These are phyloP conservation scores for Syzygium syzygioides DNA, from an alignment of 441 rosid genomes.

Conservation along the genomic window DNA sequence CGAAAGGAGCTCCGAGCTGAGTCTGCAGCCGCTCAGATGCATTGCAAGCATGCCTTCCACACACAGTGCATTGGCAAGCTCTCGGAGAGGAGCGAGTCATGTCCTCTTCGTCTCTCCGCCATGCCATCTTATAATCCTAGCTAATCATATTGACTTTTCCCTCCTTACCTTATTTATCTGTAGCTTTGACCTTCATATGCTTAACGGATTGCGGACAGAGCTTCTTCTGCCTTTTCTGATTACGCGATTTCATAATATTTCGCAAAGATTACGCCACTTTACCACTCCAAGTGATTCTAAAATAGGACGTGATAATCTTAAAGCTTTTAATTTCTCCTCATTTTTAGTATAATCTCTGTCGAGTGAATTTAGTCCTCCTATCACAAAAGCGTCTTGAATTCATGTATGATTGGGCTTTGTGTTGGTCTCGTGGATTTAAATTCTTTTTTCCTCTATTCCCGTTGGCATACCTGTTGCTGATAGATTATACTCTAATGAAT, in stretches of 20 bases:
- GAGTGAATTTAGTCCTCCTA: not conserved
- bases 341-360: not conserved
- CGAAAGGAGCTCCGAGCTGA: too few relatives aligned
- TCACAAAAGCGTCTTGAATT: not conserved
- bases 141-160: too few relatives aligned
- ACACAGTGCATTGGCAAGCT: too few relatives aligned
- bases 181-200: not conserved
- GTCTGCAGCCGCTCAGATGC: too few relatives aligned
- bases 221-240: not conserved
- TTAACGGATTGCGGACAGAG: not conserved
- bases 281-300: not conserved
- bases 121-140: too few relatives aligned
- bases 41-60: too few relatives aligned
- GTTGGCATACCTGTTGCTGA: fast-evolving
- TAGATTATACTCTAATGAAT: not conserved
- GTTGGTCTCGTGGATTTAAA: not conserved
- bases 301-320: not conserved
- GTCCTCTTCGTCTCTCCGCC: too few relatives aligned
- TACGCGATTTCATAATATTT: too few relatives aligned
- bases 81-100: too few relatives aligned
- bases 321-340: not conserved
- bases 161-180: too few relatives aligned
- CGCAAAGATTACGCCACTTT: not conserved
- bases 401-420: not conserved
- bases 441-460: not conserved